A percentile compares a stretch with the other conserved stretches of the same genome.
Conservation (phyloP, 2,329 filamentous ascomycete species). For the Cladophialophora psammophila region DNA sequence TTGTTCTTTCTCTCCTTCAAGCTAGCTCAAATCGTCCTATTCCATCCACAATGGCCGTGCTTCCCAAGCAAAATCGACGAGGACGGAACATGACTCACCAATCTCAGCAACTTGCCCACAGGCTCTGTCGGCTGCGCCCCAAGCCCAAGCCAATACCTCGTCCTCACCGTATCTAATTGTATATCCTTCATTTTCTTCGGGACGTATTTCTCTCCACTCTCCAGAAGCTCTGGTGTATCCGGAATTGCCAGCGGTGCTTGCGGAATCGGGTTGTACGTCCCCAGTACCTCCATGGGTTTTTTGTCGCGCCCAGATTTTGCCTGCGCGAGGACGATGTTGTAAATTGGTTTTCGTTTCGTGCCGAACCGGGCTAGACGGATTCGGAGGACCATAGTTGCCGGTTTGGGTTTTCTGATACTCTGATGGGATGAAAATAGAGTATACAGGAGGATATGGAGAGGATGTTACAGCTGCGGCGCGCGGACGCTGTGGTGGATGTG, state of each 20-base stretch:
- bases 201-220: conserved; percentile 54
- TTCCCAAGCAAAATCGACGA: background rate
- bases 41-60: background rate
- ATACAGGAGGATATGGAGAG: background rate
- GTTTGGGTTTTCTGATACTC: background rate
- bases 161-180: conserved; percentile 78
- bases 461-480: background rate
- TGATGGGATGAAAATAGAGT: background rate
- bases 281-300: conserved; percentile 91
- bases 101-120: conserved; percentile 82
- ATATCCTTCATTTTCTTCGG: conserved; percentile 87
- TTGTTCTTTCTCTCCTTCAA: background rate
- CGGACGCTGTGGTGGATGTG: background rate
- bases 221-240: conserved; percentile 33
- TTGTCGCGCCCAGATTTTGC: conserved; percentile 90
- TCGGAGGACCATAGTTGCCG: conserved; percentile 79
- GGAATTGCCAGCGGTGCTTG: conserved; percentile 52
- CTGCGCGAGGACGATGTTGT: conserved; percentile 96
- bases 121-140: conserved; percentile 93
- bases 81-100: conserved; percentile 64
- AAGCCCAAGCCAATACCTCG: conserved; percentile 96
- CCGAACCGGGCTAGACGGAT: conserved; percentile 95
- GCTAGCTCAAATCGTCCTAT: background rate
- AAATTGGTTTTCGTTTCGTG: conserved; percentile 85
- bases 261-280: conserved; percentile 68